phyloP scores from a whole-genome alignment of 1,284 basidiomycete genomes.

The Boletus smithii region DNA sequence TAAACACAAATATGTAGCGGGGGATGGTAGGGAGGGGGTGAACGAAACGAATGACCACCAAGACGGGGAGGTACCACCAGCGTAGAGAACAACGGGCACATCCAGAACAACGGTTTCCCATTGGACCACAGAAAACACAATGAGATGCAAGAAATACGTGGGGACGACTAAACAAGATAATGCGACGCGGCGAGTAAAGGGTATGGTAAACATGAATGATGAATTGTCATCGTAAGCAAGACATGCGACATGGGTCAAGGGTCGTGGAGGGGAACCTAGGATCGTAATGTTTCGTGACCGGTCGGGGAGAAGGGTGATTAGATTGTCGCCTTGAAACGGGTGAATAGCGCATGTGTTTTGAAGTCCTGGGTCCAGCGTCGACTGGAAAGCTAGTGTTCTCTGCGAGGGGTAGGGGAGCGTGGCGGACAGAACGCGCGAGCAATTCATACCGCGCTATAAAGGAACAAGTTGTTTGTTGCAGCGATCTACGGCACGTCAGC shows the following conservation, averaged over 20 bases:
- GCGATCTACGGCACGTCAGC: slow-evolving; percentile 62
- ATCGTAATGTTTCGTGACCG: slow-evolving; percentile 26
- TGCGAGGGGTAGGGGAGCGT: slow-evolving; percentile 1
- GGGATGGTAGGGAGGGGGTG: slow-evolving; percentile 2
- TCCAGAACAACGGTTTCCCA: slow-evolving; percentile 21
- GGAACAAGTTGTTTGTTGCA: slow-evolving; percentile 90
- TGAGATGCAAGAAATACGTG: slow-evolving; percentile 23
- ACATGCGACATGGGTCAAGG: slow-evolving; percentile 23
- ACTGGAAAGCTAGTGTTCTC: slow-evolving; percentile 15
- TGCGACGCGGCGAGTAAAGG: slow-evolving; percentile 30
- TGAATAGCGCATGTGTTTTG: slow-evolving; percentile 17
- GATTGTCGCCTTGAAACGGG: slow-evolving; percentile 29
- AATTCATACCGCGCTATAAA: slow-evolving; percentile 77
- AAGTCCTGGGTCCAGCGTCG: slow-evolving; percentile 10
- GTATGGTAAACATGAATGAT: slow-evolving; percentile 30
- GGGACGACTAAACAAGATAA: slow-evolving; percentile 33
- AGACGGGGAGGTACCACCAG: slow-evolving; percentile 12
- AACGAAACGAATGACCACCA: slow-evolving; percentile 15
- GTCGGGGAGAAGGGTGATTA: slow-evolving; percentile 23
- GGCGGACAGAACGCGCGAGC: slow-evolving; percentile 1
- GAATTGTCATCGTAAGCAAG: slow-evolving; percentile 32
- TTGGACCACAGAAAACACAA: slow-evolving; percentile 26
- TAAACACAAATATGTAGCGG: slow-evolving; percentile 26
- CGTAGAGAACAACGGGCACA: slow-evolving; percentile 18
- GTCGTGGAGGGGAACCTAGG: slow-evolving; percentile 11